Evolutionary conservation across 2,329 filamentous ascomycete genomes (phyloP).

Genomic region (Nannizziopsis barbatae): DNA sequence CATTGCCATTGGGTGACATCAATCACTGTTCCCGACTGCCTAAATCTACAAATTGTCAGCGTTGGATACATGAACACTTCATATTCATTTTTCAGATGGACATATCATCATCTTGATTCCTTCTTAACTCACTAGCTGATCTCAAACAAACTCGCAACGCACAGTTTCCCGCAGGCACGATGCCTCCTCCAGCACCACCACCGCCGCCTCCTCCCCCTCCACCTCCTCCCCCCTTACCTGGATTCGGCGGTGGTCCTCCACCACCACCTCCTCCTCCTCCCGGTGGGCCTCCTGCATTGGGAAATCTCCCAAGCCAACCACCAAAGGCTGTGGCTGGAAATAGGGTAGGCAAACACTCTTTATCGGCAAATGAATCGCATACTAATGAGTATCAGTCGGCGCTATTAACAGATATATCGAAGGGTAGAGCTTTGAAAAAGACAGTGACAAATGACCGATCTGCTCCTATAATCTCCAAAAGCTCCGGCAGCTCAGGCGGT

Average conservation of each 20-base stretch:
- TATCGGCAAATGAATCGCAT: neutral
- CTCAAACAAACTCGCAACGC: neutral
- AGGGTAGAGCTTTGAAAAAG: slow-evolving; percentile 71
- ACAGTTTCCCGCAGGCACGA: slow-evolving; percentile 17
- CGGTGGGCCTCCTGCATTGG: slow-evolving; percentile 34
- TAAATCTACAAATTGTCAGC: too few relatives aligned
- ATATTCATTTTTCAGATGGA: neutral
- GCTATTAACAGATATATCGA: slow-evolving; percentile 74
- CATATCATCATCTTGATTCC: neutral
- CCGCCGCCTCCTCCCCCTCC: slow-evolving; percentile 60
- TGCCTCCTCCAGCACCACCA: slow-evolving; percentile 40
- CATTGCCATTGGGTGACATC: neutral
- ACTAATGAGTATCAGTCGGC: slow-evolving; percentile 51
- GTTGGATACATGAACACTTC: neutral
- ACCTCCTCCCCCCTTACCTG: slow-evolving; percentile 56
- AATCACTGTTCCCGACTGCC: neutral
- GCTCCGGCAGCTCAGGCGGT: slow-evolving; percentile 46
- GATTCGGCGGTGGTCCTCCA: slow-evolving; percentile 49
- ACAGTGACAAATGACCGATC: slow-evolving; percentile 86
- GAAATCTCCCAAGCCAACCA: slow-evolving; percentile 44
- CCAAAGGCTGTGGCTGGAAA: slow-evolving; percentile 44
- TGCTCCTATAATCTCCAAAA: slow-evolving; percentile 56
- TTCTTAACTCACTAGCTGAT: neutral
- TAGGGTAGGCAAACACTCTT: slow-evolving; percentile 45
- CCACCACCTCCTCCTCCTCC: slow-evolving; percentile 51